A percentile compares a stretch with the other conserved stretches of the same genome.
These are phyloP conservation scores for Nematodospora anomalae DNA, from an alignment of 1,139 yeast species.

Conservation along the genomic window DNA sequence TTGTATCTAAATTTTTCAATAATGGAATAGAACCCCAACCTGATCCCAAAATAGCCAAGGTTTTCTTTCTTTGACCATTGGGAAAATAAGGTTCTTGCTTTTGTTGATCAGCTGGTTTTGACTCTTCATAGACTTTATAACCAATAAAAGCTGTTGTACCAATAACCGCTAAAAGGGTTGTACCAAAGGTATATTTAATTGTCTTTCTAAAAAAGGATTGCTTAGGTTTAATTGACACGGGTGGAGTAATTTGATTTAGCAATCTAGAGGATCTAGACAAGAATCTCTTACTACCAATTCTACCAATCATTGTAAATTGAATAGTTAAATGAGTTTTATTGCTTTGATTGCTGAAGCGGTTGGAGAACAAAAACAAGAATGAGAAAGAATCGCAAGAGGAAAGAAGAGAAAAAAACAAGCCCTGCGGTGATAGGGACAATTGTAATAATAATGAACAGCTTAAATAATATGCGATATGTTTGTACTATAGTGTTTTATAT, in stretches of 20 bases:
- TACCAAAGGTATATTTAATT: slow-evolving; percentile 33
- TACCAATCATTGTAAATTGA: slow-evolving; percentile 8
- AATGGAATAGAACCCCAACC: slow-evolving; percentile 93
- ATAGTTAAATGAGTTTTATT: not conserved
- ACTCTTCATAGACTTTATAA: slow-evolving; percentile 60
- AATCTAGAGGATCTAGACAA: slow-evolving; percentile 19
- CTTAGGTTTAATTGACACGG: slow-evolving; percentile 13
- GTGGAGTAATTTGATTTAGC: slow-evolving; percentile 13
- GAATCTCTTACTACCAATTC: slow-evolving; percentile 20
- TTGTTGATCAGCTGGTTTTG: slow-evolving; percentile 57
- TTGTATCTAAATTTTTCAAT: slow-evolving; percentile 81
- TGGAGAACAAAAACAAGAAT: slow-evolving; percentile 1
- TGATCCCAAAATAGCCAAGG: slow-evolving; percentile 84
- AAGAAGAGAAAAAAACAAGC: not conserved
- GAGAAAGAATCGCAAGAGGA: not conserved
- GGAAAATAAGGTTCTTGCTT: slow-evolving; percentile 58
- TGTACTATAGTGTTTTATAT: too few relatives aligned
- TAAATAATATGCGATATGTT: too few relatives aligned
- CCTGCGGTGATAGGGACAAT: too few relatives aligned
- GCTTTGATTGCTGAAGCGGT: not conserved
- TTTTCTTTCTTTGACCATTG: slow-evolving; percentile 79
- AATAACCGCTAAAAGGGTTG: slow-evolving; percentile 28
- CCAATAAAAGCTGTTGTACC: slow-evolving; percentile 50
- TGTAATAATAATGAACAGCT: too few relatives aligned
- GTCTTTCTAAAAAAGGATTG: slow-evolving; percentile 22